Evolutionary conservation across 805 yeast genomes (phyloP).

Genomic region (Ogataea henricii): DNA sequence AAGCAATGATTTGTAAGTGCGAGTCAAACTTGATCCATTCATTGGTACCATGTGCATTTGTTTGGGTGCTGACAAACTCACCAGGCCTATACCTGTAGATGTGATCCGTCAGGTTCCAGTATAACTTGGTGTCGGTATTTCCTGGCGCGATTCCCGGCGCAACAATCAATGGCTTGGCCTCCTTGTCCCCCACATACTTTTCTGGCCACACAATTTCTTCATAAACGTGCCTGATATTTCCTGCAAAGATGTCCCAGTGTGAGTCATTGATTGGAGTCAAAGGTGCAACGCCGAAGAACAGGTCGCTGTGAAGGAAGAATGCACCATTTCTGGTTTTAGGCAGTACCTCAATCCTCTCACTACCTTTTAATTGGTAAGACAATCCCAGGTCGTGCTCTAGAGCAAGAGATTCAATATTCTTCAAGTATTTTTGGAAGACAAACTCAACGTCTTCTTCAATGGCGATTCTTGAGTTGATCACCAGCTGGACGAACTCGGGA

Average conservation of each 20-base stretch:
- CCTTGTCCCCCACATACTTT: constrained; percentile 6
- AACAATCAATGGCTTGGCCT: constrained; percentile 30
- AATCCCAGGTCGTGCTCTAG: constrained; percentile 48
- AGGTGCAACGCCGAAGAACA: constrained; percentile 41
- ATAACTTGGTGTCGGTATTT: constrained; percentile 63
- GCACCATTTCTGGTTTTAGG: constrained; percentile 42
- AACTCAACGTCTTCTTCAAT: constrained; percentile 52
- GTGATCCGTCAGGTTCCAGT: constrained; percentile 56
- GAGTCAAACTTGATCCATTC: constrained; percentile 53
- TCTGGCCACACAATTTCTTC: constrained; percentile 49
- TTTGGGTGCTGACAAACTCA: constrained; percentile 23
- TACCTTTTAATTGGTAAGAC: constrained; percentile 38
- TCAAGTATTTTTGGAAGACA: constrained; percentile 40
- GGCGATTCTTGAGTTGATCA: constrained; percentile 63
- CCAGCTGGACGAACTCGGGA: constrained; percentile 58
- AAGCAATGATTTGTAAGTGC: constrained; percentile 58
- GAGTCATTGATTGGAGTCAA: constrained; percentile 37
- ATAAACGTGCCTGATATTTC: constrained; percentile 55
- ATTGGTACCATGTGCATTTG: constrained; percentile 59
- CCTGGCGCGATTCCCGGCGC: constrained; percentile 57
- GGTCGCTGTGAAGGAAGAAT: constrained; percentile 38
- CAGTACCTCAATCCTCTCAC: constrained; percentile 19
- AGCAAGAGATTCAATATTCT: constrained; percentile 45
- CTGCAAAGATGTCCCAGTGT: constrained; percentile 48
- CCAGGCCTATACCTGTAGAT: constrained; percentile 60